Base-by-base conservation (phyloP, 1,139 yeast species). In the Candida glucosophila region DNA sequence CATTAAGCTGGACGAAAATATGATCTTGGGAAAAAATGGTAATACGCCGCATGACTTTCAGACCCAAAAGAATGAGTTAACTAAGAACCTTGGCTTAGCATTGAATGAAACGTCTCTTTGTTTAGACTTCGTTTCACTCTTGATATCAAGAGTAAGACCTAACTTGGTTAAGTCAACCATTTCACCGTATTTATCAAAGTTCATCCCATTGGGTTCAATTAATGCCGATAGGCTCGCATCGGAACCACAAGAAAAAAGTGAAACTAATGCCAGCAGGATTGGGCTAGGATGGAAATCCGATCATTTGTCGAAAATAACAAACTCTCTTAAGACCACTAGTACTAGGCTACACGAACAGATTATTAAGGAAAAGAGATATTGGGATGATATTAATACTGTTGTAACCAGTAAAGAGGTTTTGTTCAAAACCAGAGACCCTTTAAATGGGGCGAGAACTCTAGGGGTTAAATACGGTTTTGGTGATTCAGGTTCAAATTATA, bases 401-500 rank as follows among this genome's bases (percentile, higher is more conserved):
- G 40, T 58, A 25, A 66, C 71, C 15, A 65, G 71, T 29, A 64
- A 79, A 25, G 96, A 86, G 42, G 78, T 80, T 1, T 55, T 88
- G 11, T 78, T 78, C 43, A 81, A 81, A 41, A 64, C 78, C 19
- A 65, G 77, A 30, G 79, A 73, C 29, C 77, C 47, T 39, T 61
- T 23, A 9, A 52, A 44, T 19, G 73, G 73, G 20, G 54, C 66
- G 35, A 26, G 59, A 27, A 60, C 67, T 12, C 60, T 88, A 22
- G 93, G 88, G 2, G 79, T 88, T 19, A 83, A 82, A 42, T 88
- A 81, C 45, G 97, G 97, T 1, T 90, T 73, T 51, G 90, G 81
- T 6, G 96, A 86, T 48, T 76, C 94, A 0, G 98, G 97, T 0
- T 82, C 95, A 1, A 70, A 65, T 18, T 82, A 72, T 41, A 55